Percentiles rank a stretch among this genome's conserved stretches.
Evolutionary conservation across 805 yeast species (phyloP).

Genomic region (Osmozyma mogii): DNA sequence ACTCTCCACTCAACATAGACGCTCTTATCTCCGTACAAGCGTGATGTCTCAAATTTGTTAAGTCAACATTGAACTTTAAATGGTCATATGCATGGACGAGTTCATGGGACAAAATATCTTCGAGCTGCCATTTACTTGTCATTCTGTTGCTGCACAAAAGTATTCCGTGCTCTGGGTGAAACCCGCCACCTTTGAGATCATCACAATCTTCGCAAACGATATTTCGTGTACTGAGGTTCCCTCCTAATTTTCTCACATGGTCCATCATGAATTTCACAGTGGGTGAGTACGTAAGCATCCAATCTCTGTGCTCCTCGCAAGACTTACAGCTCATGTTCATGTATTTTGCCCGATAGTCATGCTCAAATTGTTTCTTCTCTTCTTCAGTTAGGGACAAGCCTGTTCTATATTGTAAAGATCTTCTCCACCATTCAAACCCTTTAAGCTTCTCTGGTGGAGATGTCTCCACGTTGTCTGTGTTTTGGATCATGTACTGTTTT

Average conservation of each 20-base stretch:
- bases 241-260: conserved; percentile 60
- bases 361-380: conserved; percentile 50
- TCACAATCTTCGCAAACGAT: conserved; percentile 79
- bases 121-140: conserved; percentile 67
- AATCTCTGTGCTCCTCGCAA: conserved; percentile 72
- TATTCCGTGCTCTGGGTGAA: conserved; percentile 83
- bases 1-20: conserved; percentile 87
- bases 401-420: conserved; percentile 61
- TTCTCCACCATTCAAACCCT: conserved; percentile 79
- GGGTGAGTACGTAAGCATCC: conserved; percentile 77
- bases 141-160: conserved; percentile 80
- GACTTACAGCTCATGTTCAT: conserved; percentile 47
- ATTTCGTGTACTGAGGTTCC: conserved; percentile 41
- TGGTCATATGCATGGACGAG: conserved; percentile 90
- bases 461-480: conserved; percentile 4
- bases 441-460: conserved; percentile 24
- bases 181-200: conserved; percentile 82
- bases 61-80: conserved; percentile 78
- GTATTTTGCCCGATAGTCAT: conserved; percentile 41
- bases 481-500: too few species aligned
- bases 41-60: conserved; percentile 80
- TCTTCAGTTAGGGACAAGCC: conserved; percentile 54
- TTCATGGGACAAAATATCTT: conserved; percentile 89
- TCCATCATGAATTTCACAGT: conserved; percentile 81
- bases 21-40: conserved; percentile 98